A percentile compares a stretch with the other conserved stretches of the same genome.
Conservation (phyloP, 2,329 filamentous ascomycete species). For the Shiraia sp. region DNA sequence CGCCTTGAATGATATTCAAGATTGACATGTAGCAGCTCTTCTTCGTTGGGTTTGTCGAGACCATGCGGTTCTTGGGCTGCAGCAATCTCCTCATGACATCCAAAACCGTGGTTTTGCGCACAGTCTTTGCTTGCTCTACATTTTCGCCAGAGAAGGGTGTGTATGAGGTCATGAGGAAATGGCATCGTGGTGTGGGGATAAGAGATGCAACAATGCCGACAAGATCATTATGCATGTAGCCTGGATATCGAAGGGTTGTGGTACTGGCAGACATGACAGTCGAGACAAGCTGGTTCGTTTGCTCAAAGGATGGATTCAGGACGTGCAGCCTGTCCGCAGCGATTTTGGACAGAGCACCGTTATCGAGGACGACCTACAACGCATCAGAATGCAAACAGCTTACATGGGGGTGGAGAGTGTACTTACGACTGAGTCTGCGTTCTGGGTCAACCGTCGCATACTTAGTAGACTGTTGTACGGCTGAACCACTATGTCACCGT, state of each 20-base stretch:
- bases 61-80: slow-evolving; percentile 99
- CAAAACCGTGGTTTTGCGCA: slow-evolving; percentile 95
- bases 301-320: slow-evolving; percentile 92
- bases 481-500: slow-evolving; percentile 91
- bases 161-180: slow-evolving; percentile 98
- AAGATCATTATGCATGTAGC: slow-evolving; percentile 99
- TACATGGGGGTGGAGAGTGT: neutral
- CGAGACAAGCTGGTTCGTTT: slow-evolving; percentile 92
- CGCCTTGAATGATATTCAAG: slow-evolving; percentile 97
- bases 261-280: slow-evolving; percentile 99
- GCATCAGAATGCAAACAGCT: slow-evolving; percentile 21
- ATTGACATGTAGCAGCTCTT: slow-evolving; percentile 99
- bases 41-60: slow-evolving; percentile 91
- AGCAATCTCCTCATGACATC: slow-evolving; percentile 96
- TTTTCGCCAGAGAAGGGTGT: slow-evolving; percentile 97
- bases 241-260: slow-evolving; percentile 92
- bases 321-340: slow-evolving; percentile 93
- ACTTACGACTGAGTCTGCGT: slow-evolving; percentile 87
- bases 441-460: slow-evolving; percentile 88
- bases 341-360: slow-evolving; percentile 89
- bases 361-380: slow-evolving; percentile 79
- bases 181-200: slow-evolving; percentile 93
- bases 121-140: slow-evolving; percentile 94
- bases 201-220: slow-evolving; percentile 95
- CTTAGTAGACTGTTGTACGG: slow-evolving; percentile 96